Conservation (phyloP, 345 rosid species). For the Dimocarpus longan region DNA sequence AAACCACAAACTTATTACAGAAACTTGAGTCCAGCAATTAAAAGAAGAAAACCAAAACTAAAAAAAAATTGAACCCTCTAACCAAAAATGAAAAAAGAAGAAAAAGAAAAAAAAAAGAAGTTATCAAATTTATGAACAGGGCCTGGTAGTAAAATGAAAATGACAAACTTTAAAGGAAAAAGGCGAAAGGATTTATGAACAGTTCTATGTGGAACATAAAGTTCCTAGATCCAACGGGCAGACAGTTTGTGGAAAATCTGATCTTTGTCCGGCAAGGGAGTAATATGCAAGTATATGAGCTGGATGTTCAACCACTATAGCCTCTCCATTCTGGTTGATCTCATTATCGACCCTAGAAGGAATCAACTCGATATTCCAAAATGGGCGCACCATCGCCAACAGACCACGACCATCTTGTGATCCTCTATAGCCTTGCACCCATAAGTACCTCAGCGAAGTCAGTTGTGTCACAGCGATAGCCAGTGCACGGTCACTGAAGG, state of each 20-base stretch:
- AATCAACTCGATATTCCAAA: slow-evolving; percentile 93
- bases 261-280: slow-evolving; percentile 89
- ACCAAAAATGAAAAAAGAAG: neutral
- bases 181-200: slow-evolving; percentile 34
- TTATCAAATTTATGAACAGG: slow-evolving; percentile 32
- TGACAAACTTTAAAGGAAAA: neutral
- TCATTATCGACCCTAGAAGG: slow-evolving; percentile 48
- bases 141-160: slow-evolving; percentile 9
- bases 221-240: slow-evolving; percentile 44
- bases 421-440: slow-evolving; percentile 93
- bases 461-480: slow-evolving; percentile 64
- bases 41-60: slow-evolving; percentile 4
- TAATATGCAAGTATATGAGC: slow-evolving; percentile 91
- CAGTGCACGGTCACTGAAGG: slow-evolving; percentile 78
- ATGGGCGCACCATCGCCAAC: slow-evolving; percentile 79
- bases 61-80: slow-evolving; percentile 20
- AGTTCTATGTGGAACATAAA: slow-evolving; percentile 30
- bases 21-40: slow-evolving; percentile 17
- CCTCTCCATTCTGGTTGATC: slow-evolving; percentile 34
- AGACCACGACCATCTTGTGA: slow-evolving; percentile 57
- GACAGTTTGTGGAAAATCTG: slow-evolving; percentile 78
- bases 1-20: slow-evolving; percentile 37
- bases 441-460: slow-evolving; percentile 79
- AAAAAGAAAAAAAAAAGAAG: slow-evolving; percentile 8
- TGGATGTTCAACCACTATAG: slow-evolving; percentile 54